These are phyloP conservation scores for Noccaea bulbosa DNA, from an alignment of 345 rosid species.

Conservation along the genomic window DNA sequence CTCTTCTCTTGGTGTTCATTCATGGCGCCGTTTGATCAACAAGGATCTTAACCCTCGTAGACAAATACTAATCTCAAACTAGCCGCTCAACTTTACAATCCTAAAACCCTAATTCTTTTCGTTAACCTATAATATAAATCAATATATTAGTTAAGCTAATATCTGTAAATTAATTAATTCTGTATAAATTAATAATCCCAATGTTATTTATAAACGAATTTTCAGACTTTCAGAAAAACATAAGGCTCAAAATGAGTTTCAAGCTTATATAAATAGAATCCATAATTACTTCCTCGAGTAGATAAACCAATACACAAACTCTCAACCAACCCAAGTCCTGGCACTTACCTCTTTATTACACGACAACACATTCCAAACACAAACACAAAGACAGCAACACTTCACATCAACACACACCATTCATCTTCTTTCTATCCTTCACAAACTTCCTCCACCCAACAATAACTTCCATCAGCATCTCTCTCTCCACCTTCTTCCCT, in stretches of 20 bases:
- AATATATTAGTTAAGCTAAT: too few species aligned
- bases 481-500: conserved; percentile 51
- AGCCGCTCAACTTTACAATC: too few species aligned
- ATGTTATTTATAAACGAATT: background rate
- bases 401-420: conserved; percentile 47
- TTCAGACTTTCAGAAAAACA: conserved; percentile 10
- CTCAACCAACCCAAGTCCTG: conserved; percentile 21
- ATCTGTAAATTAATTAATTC: too few species aligned
- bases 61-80: too few species aligned
- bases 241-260: conserved; percentile 8
- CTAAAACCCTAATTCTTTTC: too few species aligned
- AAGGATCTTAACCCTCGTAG: too few species aligned
- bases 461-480: conserved; percentile 57
- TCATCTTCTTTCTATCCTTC: conserved; percentile 50
- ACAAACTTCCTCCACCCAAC: conserved; percentile 62
- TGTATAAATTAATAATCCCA: too few species aligned
- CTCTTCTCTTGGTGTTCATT: too few species aligned
- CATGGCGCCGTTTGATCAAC: too few species aligned
- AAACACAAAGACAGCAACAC: conserved; percentile 10
- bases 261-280: conserved; percentile 15
- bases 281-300: conserved; percentile 17
- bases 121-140: too few species aligned
- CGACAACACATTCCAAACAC: conserved; percentile 9
- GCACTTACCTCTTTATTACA: conserved; percentile 1
- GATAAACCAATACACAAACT: conserved; percentile 22